Conservation (phyloP, 176 grass and related monocot species). For the Phoenix roebelenii region DNA sequence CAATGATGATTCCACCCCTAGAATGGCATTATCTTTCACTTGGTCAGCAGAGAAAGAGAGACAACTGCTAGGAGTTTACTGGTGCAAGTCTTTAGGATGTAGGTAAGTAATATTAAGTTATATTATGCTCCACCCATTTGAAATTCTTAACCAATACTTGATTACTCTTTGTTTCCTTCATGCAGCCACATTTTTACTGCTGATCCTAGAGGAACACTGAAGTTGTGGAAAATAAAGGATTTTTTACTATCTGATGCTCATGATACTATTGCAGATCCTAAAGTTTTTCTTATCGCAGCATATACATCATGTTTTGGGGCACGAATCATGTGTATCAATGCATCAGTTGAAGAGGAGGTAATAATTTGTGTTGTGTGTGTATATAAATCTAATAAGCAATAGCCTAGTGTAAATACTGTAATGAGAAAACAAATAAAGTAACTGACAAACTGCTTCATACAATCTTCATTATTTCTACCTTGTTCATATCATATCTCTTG, state of each 20-base stretch:
- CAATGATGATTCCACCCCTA: slow-evolving; percentile 23
- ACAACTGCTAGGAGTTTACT: slow-evolving; percentile 76
- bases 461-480: no score
- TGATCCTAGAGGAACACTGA: slow-evolving; percentile 75
- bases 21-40: slow-evolving; percentile 40
- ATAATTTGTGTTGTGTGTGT: neutral
- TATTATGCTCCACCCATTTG: no score
- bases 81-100: slow-evolving; percentile 84
- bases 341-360: slow-evolving; percentile 57
- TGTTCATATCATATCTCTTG: no score
- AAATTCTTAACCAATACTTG: no score
- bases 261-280: slow-evolving; percentile 17
- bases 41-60: slow-evolving; percentile 89
- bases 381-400: no score
- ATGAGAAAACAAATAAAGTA: no score
- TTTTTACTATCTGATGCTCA: slow-evolving; percentile 24
- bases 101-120: slow-evolving; percentile 28
- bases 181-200: slow-evolving; percentile 70
- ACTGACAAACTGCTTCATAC: no score
- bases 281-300: slow-evolving; percentile 40
- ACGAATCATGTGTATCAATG: slow-evolving; percentile 92
- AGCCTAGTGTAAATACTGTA: no score
- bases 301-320: slow-evolving; percentile 62
- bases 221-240: slow-evolving; percentile 62
- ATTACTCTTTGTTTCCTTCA: neutral